These are phyloP conservation scores for Osmanthus fragrans DNA, from an alignment of 257 asterid species.

Conservation along the genomic window DNA sequence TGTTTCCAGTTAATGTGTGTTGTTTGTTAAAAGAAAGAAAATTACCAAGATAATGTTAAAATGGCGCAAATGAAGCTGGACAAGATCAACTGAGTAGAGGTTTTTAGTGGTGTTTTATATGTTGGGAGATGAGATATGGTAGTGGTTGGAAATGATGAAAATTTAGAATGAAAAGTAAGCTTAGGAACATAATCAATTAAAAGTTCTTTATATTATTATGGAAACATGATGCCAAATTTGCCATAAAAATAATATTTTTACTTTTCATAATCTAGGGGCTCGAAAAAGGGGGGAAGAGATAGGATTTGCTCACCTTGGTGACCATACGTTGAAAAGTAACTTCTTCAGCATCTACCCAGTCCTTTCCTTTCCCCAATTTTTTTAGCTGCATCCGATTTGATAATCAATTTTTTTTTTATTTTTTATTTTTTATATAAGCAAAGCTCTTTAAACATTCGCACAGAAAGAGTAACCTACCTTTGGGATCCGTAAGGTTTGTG, in stretches of 20 bases:
- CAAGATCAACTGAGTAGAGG: too few species aligned
- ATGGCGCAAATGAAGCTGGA: too few species aligned
- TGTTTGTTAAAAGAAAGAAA: too few species aligned
- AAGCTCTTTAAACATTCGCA: neutral
- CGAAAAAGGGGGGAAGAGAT: slow-evolving; percentile 35
- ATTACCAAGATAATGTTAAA: too few species aligned
- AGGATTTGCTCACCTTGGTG: slow-evolving; percentile 86
- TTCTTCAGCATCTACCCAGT: slow-evolving; percentile 82
- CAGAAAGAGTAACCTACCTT: slow-evolving; percentile 42
- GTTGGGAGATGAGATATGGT: too few species aligned
- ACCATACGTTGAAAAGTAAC: slow-evolving; percentile 96
- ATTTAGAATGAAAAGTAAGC: too few species aligned
- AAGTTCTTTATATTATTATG: too few species aligned
- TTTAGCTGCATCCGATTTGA: slow-evolving; percentile 48
- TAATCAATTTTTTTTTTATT: too few species aligned
- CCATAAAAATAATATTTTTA: neutral
- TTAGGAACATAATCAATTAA: too few species aligned
- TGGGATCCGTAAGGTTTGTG: slow-evolving; percentile 93
- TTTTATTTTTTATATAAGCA: neutral
- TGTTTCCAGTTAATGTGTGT: too few species aligned
- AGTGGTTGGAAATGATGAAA: too few species aligned
- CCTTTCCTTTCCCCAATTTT: slow-evolving; percentile 88
- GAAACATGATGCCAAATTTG: neutral
- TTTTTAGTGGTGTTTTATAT: too few species aligned
- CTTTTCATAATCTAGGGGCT: slow-evolving; percentile 1